These are phyloP conservation scores for Hymenoscyphus fructigenus DNA, from an alignment of 2,329 filamentous ascomycete species.

Conservation along the genomic window DNA sequence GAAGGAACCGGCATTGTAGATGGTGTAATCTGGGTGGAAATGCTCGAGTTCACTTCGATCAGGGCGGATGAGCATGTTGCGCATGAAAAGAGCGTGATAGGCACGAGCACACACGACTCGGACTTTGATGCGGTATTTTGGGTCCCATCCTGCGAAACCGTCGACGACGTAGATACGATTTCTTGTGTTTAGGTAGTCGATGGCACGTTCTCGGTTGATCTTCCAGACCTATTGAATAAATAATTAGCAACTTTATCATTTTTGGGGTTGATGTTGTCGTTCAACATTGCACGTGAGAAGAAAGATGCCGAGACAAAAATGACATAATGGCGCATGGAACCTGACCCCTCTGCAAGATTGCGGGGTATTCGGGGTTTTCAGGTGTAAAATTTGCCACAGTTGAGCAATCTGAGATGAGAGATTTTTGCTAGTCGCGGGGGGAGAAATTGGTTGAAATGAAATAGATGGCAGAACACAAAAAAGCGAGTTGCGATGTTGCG, in stretches of 20 bases:
- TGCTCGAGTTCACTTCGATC: constrained; percentile 86
- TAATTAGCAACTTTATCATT: constrained; percentile 20
- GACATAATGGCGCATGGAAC: constrained; percentile 27
- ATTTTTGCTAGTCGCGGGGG: neutral
- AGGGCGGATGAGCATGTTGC: constrained; percentile 99
- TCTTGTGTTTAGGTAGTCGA: constrained; percentile 98
- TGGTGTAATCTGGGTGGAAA: constrained; percentile 99
- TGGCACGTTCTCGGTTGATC: constrained; percentile 97
- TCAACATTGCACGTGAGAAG: constrained; percentile 22
- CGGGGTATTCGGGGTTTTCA: constrained; percentile 22
- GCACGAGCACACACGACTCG: constrained; percentile 97
- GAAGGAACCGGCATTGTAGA: constrained; percentile 99
- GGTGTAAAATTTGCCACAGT: neutral
- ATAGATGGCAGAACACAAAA: neutral
- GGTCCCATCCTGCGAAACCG: constrained; percentile 96
- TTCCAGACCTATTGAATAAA: constrained; percentile 79
- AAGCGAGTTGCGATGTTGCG: constrained; percentile 6
- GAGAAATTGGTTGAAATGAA: neutral
- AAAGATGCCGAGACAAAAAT: constrained; percentile 21
- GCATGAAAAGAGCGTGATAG: constrained; percentile 99
- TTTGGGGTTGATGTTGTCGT: neutral
- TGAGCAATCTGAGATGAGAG: neutral
- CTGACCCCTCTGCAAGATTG: constrained; percentile 22
- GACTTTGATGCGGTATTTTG: constrained; percentile 96
- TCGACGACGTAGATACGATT: constrained; percentile 99